Base-by-base conservation (phyloP, 495 filamentous ascomycete species). In the Chlorociboria aeruginascens region DNA sequence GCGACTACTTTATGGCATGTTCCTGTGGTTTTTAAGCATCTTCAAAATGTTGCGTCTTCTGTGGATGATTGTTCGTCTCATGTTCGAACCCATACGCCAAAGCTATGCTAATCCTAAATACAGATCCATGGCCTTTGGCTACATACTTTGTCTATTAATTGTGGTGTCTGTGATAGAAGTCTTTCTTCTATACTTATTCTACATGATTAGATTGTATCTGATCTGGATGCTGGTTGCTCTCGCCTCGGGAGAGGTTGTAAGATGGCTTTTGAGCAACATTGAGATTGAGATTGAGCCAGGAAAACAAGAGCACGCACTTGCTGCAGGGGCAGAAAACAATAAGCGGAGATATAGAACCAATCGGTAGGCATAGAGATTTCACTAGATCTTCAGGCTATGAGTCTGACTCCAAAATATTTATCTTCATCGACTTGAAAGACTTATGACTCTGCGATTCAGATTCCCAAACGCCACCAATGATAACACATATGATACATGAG, bases 381-480 rank as follows among this genome's bases (percentile, higher is more conserved):
- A 25, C 20, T 25, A 25, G 20, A 25, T 25, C 20, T 25, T 25
- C 20, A 25, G 2, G 20, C 4, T 4, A 25, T 1, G 20, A 25
- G 4, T 25, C 20, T 25, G 4, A 4, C 20, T 25, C 20, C 20
- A 25, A 25, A 25, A 25, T 25, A 25, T 25, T 2, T 25, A 25
- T 25, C 20, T 25, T 25, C 20, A 25, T 25, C 20, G 4, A 25
- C 20, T 25, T 25, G 20, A 25, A 1, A 25, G 20, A 25, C 4
- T 25, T 25, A 25, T 4, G 4, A 25, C 4, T 25, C 20, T 25
- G 20, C 20, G 4, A 25, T 25, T 25, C 20, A 25, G 20, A 25
- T 25, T 42, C 12, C 50, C 34, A 41, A 50, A 48, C 53, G 29
- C 54, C 51, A 31, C 43, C 45, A 48, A 46, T 50, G 37, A 17